Base-by-base conservation (phyloP, 2,329 filamentous ascomycete genomes). In the Fusarium agapanthi region DNA sequence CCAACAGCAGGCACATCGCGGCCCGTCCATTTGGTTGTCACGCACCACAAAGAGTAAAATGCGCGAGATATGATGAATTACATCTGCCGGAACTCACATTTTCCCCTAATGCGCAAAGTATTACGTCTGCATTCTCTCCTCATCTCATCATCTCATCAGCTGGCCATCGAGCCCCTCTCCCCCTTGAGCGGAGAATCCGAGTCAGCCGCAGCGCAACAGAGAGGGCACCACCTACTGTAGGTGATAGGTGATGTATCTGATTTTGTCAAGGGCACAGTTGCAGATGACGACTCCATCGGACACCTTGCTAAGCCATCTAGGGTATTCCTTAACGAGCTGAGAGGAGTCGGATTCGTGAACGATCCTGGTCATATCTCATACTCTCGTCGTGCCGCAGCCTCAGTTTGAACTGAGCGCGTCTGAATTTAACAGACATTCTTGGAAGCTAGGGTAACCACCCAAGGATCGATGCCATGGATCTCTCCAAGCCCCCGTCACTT, bases 161-260 rank as follows among this genome's bases (percentile, higher is more conserved):
- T 43, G 47, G 35, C n/a, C 54, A 47, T 24, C 26, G 37, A 50
- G 43, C 44, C 65, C 22, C 38, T 26, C 24, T 20, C 44, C 65
- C 47, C 28, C 48, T 40, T 28, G 53, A 65, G 65, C 44, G 66
- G 50, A 64, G 50, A 41, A 47, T 51, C 43, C 24, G 43, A 38
- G 51, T 61, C 51, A 58, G 59, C 51, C 51, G 40, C 59, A 45
- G 51, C 41, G 35, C 32, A 43, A 18, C 50, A 55, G 37, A 56
- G 37, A 54, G 47, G 35, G 38, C 65, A 58, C 65, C 58, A 69
- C 50, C 16, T 47, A 34, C 38, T 67, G 62, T 67, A 45, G 62
- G 35, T 48, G 68, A 72, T 51, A 70, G 69, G 48, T 72, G 69
- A 72, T 73, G 47, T 69, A 61, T 72, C 69, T 55, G 40, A 66